phyloP scores from a whole-genome alignment of 108 stramenopile genomes.

The Cyclotella choctawhatcheeana region DNA sequence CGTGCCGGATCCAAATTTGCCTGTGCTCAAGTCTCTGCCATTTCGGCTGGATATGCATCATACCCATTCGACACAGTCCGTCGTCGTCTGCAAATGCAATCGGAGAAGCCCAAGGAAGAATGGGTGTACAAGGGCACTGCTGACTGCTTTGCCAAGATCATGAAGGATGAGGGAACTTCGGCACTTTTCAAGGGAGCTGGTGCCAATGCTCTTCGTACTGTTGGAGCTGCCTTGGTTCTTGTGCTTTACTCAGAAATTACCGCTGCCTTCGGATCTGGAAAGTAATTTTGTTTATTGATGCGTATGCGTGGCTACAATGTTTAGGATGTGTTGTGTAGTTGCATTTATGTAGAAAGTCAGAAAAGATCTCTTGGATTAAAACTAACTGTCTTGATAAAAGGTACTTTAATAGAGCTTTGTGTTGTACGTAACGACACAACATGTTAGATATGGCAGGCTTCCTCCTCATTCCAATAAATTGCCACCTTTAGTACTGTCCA shows the following conservation, averaged over 20 bases:
- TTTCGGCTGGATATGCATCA: constrained; percentile 94
- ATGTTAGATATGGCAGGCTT: not conserved
- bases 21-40: constrained; percentile 96
- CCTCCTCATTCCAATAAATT: not conserved
- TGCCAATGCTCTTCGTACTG: constrained; percentile 98
- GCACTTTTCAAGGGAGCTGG: constrained; percentile 99
- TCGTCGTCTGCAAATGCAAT: constrained; percentile 99
- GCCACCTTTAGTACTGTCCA: not conserved
- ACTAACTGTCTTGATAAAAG: constrained; percentile 9
- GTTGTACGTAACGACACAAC: not conserved
- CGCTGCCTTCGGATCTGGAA: constrained; percentile 59
- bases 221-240: constrained; percentile 96
- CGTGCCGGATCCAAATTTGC: constrained; percentile 95
- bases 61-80: constrained; percentile 99
- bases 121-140: constrained; percentile 96
- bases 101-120: constrained; percentile 94
- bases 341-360: constrained; percentile 3
- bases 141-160: constrained; percentile 97
- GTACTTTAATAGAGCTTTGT: not conserved
- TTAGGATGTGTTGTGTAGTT: not conserved
- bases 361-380: not conserved
- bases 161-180: constrained; percentile 90
- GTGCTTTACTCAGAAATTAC: constrained; percentile 99
- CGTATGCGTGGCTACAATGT: too few species aligned
- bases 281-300: too few species aligned